Conservation (phyloP, 2,329 filamentous ascomycete species). For the Cytospora chrysosperma region DNA sequence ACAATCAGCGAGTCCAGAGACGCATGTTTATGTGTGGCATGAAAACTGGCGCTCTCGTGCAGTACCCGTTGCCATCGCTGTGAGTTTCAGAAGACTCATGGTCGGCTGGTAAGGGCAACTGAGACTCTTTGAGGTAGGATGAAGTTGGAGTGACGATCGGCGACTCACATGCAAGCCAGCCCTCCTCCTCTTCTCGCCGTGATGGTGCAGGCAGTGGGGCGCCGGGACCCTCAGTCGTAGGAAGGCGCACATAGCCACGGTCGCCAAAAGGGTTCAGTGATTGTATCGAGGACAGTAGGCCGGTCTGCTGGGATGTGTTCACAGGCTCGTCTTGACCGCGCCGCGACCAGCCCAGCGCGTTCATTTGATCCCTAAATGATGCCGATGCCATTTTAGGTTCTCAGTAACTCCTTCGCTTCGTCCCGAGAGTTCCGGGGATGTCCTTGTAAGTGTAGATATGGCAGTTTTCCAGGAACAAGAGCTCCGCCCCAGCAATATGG, state of each 20-base stretch:
- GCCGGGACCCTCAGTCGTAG: conserved; percentile 77
- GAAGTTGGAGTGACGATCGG: conserved; percentile 22
- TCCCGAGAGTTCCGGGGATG: conserved; percentile 10
- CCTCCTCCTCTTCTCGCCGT: conserved; percentile 90
- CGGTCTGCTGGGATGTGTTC: conserved; percentile 68
- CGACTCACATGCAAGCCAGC: conserved; percentile 89
- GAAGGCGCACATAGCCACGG: conserved; percentile 85
- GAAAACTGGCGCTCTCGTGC: conserved; percentile 42
- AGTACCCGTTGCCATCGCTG: conserved; percentile 40
- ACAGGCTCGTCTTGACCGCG: conserved; percentile 75
- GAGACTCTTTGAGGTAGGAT: conserved; percentile 31
- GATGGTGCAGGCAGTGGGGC: conserved; percentile 82
- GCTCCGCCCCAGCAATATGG: conserved; percentile 17
- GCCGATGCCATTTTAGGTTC: conserved; percentile 69
- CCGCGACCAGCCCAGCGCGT: conserved; percentile 90
- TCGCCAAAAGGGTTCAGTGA: conserved; percentile 85
- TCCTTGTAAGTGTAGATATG: background rate
- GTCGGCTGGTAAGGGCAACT: conserved; percentile 39
- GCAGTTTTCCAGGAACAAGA: conserved; percentile 11
- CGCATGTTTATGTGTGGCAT: conserved; percentile 37
- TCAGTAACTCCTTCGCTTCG: background rate
- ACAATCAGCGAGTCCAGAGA: conserved; percentile 26
- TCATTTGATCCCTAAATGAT: conserved; percentile 92
- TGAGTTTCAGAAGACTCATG: conserved; percentile 23
- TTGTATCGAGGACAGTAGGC: conserved; percentile 77